Evolutionary conservation across 202 grass and related monocot genomes (phyloP).

Genomic region (Panicum hallii): DNA sequence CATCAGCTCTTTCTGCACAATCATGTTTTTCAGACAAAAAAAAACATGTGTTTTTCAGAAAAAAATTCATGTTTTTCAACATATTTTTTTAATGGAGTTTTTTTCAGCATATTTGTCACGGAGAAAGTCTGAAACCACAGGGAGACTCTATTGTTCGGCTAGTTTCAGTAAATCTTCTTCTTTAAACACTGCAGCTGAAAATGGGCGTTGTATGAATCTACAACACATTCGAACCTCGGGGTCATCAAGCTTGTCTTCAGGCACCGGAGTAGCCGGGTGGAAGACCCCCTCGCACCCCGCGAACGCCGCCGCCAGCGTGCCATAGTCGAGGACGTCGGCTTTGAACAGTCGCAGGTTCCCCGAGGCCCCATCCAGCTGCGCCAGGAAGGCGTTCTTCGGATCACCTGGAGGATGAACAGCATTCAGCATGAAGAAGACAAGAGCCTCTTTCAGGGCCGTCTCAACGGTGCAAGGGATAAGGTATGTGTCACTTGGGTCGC

Average conservation of each 20-base stretch:
- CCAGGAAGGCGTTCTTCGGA: conserved; percentile 33
- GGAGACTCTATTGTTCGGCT: neutral
- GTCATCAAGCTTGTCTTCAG: neutral
- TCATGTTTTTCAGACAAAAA: neutral
- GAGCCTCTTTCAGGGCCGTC: no score
- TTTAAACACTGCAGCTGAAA: neutral
- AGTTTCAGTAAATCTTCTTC: neutral
- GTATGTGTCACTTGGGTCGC: neutral
- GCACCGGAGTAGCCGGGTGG: conserved; percentile 49
- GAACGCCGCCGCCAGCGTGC: conserved; percentile 24
- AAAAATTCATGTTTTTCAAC: no score
- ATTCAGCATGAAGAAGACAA: no score
- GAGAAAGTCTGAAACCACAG: no score
- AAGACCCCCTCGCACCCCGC: conserved; percentile 54
- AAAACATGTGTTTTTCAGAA: neutral
- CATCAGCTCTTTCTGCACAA: conserved; percentile 53
- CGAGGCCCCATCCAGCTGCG: conserved; percentile 35
- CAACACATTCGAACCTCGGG: conserved; percentile 27
- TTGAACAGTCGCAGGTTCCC: conserved; percentile 46
- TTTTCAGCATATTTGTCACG: no score
- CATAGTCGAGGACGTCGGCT: conserved; percentile 50
- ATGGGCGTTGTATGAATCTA: neutral
- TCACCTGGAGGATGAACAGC: no score
- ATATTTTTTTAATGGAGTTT: no score
- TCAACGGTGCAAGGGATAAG: no score